These are phyloP conservation scores for Pogostemon cablin DNA, from an alignment of 257 asterid species.

Conservation along the genomic window DNA sequence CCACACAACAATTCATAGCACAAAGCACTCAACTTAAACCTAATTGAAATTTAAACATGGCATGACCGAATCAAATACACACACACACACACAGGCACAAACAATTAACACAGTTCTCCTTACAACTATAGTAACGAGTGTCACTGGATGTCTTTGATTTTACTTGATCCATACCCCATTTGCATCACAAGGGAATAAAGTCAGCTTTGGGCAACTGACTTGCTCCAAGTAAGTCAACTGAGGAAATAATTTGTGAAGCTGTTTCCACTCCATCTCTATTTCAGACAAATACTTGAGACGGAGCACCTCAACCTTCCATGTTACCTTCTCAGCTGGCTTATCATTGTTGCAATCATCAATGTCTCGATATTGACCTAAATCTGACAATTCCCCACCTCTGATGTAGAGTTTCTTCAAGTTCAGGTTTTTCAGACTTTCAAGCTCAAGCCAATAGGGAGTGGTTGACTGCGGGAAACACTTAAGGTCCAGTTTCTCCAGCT, in stretches of 20 bases:
- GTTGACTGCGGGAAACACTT: conserved; percentile 41
- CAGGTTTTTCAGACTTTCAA: conserved; percentile 3
- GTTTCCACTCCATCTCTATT: conserved; percentile 53
- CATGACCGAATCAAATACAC: background rate
- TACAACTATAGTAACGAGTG: background rate
- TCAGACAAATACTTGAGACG: conserved; percentile 50
- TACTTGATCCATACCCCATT: conserved; percentile 49
- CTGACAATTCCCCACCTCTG: conserved; percentile 52
- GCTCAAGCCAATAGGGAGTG: conserved; percentile 45
- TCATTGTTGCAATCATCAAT: background rate
- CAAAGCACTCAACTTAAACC: conserved; percentile 8
- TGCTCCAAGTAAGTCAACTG: conserved; percentile 45
- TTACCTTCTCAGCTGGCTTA: background rate
- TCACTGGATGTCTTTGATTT: conserved; percentile 9
- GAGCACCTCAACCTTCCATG: conserved; percentile 45
- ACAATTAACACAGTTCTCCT: background rate
- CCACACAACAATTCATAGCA: conserved; percentile 5
- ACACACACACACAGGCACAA: background rate
- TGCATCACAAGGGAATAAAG: conserved; percentile 50
- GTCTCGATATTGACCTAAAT: conserved; percentile 44
- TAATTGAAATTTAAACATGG: background rate
- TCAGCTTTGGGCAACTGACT: conserved; percentile 49
- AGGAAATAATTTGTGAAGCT: conserved; percentile 45
- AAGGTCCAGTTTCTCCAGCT: conserved; percentile 52
- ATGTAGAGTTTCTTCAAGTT: conserved; percentile 48